Evolutionary conservation across 257 asterid genomes (phyloP), one percentile per base, ranked within the genome.

Genomic region (Mentha longifolia): DNA sequence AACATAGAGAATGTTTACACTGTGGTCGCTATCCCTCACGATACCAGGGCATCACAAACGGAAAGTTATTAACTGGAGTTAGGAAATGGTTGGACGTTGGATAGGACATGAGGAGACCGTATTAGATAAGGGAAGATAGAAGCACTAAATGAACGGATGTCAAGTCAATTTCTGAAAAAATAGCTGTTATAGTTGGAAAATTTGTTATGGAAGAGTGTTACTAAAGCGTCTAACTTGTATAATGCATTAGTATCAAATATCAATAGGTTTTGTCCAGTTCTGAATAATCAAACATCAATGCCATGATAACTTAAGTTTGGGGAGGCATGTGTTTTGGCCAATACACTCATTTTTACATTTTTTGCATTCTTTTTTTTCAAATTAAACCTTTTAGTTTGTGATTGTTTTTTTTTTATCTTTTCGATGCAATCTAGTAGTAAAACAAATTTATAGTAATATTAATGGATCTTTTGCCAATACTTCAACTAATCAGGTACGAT

Each of bases 401-500:
- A 57, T 30, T 43, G 49, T 22, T 43, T 31, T 56, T 1, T n/a
- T n/a, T 5, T 66, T 7, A 59, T 33, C 68, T 16, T 64, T 65
- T 31, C 43, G 13, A 5, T 6, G 45, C 50, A 9, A 2, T 50
- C 51, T 17, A 6, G 2, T 45, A 50, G 17, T 51, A 19, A 57
- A 57, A 8, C 37, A 43, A 42, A 22, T 30, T 28, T 19, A 46
- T 70, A 16, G 43, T 73, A 28, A 51, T 56, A 68, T 57, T 78
- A 50, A 78, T 49, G 49, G 71, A 59, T 61, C 25, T 71, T 68
- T 49, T 67, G 59, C 67, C 7, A 41, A 35, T 10, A 5, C 52
- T 39, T 72, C n/a, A 42, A 61, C 43, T 41, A 67, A 71, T 56
- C 80, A 94, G 98, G 98, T 94, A 91, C 49, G 98, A 94, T 70